Percentiles rank a stretch among this genome's conserved stretches.
phyloP scores from a whole-genome alignment of 2,329 filamentous ascomycete species.

The Fusarium nodosum region DNA sequence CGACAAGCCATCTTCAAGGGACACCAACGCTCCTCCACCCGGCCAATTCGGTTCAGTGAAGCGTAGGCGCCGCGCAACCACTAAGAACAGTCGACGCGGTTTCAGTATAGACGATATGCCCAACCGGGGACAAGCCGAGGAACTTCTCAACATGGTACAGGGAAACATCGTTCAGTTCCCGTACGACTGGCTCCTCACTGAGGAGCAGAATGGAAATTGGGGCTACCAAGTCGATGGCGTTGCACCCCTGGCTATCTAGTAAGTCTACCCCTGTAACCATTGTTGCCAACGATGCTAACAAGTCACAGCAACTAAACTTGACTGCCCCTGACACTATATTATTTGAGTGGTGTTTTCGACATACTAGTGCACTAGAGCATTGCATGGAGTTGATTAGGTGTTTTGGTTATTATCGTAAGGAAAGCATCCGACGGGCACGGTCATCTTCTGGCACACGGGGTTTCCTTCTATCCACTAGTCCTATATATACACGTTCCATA shows the following conservation, averaged over 20 bases:
- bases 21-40: conserved; percentile 51
- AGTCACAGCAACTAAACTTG: conserved; percentile 52
- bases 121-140: conserved; percentile 80
- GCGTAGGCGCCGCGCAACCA: conserved; percentile 76
- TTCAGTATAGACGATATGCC: conserved; percentile 82
- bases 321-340: conserved; percentile 20
- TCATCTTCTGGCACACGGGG: conserved; percentile 17
- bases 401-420: conserved; percentile 24
- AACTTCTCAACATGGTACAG: conserved; percentile 84
- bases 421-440: conserved; percentile 40
- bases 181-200: conserved; percentile 93
- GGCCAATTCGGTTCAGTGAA: conserved; percentile 65
- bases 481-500: conserved; percentile 43
- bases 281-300: conserved; percentile 47
- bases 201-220: conserved; percentile 96
- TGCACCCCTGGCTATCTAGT: conserved; percentile 97
- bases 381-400: conserved; percentile 44
- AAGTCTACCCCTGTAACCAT: conserved; percentile 58
- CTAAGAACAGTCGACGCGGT: conserved; percentile 75
- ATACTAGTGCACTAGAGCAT: conserved; percentile 40
- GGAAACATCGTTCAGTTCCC: conserved; percentile 93
- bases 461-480: conserved; percentile 29
- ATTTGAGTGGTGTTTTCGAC: conserved; percentile 17
- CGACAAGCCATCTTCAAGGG: conserved; percentile 62
- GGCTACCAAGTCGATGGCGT: conserved; percentile 96